Percentiles rank a stretch among this genome's conserved stretches.
Conservation (phyloP, 352 stramenopile genomes). For the Pythium volutum region DNA sequence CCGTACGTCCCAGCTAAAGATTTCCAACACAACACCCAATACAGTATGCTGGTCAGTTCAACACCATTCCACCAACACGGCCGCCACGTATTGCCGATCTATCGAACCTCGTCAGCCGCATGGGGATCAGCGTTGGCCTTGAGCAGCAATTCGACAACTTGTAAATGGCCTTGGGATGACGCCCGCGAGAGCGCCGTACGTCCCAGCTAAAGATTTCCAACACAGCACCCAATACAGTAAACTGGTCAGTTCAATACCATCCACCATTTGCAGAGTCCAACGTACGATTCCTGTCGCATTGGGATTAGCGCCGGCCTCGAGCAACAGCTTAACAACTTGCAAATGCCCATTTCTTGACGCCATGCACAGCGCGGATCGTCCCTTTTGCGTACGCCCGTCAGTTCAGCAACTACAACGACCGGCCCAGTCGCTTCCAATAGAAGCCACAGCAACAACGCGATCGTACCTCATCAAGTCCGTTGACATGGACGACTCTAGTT, state of each 20-base stretch:
- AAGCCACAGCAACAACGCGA: not conserved
- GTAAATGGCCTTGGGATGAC: not conserved
- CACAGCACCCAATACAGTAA: too few species aligned
- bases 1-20: not conserved
- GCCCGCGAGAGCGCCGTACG: not conserved
- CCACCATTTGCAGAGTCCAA: not conserved
- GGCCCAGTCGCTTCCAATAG: not conserved
- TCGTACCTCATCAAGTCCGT: not conserved
- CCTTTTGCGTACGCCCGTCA: too few species aligned
- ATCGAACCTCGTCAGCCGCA: not conserved
- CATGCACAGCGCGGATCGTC: too few species aligned
- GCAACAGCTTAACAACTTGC: too few species aligned
- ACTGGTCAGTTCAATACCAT: too few species aligned
- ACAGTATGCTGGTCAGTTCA: not conserved
- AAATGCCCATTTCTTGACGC: too few species aligned
- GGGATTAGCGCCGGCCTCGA: too few species aligned
- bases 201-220: not conserved
- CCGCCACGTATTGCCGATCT: not conserved
- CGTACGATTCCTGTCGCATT: too few species aligned
- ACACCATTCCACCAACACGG: not conserved
- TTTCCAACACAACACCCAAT: not conserved
- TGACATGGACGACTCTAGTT: not conserved
- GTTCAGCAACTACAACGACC: too few species aligned
- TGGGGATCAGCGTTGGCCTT: not conserved
- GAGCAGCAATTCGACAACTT: not conserved